These are phyloP conservation scores for Umbelopsis vinacea DNA, from an alignment of 192 early-diverging fungal genomes.

Conservation along the genomic window DNA sequence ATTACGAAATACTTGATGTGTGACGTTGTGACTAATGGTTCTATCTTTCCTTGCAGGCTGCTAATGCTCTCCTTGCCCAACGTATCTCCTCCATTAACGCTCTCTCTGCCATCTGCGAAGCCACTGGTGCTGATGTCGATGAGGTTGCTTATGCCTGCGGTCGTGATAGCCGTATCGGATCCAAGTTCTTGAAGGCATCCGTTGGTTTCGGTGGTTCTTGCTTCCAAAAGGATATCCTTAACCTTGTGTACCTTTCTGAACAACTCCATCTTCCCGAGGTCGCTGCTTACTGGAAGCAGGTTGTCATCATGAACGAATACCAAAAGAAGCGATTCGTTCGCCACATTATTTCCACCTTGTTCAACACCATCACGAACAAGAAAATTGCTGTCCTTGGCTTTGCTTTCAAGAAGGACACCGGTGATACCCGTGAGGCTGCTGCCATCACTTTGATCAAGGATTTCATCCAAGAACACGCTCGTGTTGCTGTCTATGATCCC, in stretches of 20 bases:
- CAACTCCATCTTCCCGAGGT: slow-evolving; percentile 87
- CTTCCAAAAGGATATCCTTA: slow-evolving; percentile 94
- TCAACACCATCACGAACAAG: slow-evolving; percentile 82
- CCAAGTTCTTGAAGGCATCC: slow-evolving; percentile 88
- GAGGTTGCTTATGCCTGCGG: slow-evolving; percentile 92
- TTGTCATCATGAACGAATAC: slow-evolving; percentile 91
- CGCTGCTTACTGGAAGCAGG: slow-evolving; percentile 91
- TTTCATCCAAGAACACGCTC: slow-evolving; percentile 79
- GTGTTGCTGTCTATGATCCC: slow-evolving; percentile 86
- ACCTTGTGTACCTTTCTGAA: slow-evolving; percentile 87
- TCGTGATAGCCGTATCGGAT: slow-evolving; percentile 82
- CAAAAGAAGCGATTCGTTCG: slow-evolving; percentile 85
- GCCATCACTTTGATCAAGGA: slow-evolving; percentile 84
- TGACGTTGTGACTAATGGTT: not conserved
- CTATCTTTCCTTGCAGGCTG: slow-evolving; percentile 58
- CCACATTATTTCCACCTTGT: slow-evolving; percentile 71
- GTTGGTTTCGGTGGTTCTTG: slow-evolving; percentile 96
- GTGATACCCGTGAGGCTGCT: slow-evolving; percentile 91
- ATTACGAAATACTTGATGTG: no score
- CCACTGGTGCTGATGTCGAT: slow-evolving; percentile 87
- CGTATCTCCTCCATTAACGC: slow-evolving; percentile 93
- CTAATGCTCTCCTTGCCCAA: slow-evolving; percentile 94
- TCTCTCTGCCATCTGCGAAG: slow-evolving; percentile 90
- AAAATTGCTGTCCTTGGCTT: slow-evolving; percentile 85
- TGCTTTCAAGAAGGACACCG: slow-evolving; percentile 94